Evolutionary conservation across 306 rosid species (phyloP).

Genomic region (Hylodesmum podocarpum): DNA sequence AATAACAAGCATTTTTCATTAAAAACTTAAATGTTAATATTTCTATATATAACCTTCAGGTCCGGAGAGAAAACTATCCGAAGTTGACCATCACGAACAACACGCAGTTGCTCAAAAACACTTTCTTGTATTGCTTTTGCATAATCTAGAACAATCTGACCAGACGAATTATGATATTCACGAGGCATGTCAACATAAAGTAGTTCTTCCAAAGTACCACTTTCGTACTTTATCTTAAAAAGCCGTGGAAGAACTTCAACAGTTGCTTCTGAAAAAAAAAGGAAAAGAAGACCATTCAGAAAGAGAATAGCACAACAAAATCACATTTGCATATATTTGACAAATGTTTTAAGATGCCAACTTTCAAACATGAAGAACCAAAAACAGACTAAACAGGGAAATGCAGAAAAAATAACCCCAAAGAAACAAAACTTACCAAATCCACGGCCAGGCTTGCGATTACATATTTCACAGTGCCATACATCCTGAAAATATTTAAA

Average conservation of each 20-base stretch:
- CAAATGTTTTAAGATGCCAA: neutral
- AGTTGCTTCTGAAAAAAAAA: slow-evolving; percentile 77
- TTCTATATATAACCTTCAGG: slow-evolving; percentile 63
- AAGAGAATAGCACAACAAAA: slow-evolving; percentile 7
- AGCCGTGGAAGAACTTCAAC: slow-evolving; percentile 97
- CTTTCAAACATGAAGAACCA: slow-evolving; percentile 13
- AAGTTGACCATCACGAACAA: slow-evolving; percentile 98
- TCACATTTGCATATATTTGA: slow-evolving; percentile 17
- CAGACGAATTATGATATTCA: slow-evolving; percentile 89
- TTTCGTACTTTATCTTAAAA: slow-evolving; percentile 92
- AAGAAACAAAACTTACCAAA: slow-evolving; percentile 60
- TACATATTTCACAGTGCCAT: slow-evolving; percentile 99
- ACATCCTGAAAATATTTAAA: slow-evolving; percentile 71
- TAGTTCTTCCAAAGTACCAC: slow-evolving; percentile 98
- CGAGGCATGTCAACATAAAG: slow-evolving; percentile 99
- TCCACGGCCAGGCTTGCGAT: slow-evolving; percentile 97
- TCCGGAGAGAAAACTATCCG: slow-evolving; percentile 93
- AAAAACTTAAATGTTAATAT: neutral
- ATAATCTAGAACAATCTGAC: slow-evolving; percentile 95
- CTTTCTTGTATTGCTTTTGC: slow-evolving; percentile 99
- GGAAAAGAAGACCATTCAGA: slow-evolving; percentile 21
- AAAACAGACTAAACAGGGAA: neutral
- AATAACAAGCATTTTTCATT: neutral
- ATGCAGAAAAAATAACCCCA: slow-evolving; percentile 7
- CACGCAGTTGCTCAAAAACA: slow-evolving; percentile 98